These are phyloP conservation scores for Salmacisia buchloeana DNA, from an alignment of 1,284 basidiomycete genomes.

Conservation along the genomic window DNA sequence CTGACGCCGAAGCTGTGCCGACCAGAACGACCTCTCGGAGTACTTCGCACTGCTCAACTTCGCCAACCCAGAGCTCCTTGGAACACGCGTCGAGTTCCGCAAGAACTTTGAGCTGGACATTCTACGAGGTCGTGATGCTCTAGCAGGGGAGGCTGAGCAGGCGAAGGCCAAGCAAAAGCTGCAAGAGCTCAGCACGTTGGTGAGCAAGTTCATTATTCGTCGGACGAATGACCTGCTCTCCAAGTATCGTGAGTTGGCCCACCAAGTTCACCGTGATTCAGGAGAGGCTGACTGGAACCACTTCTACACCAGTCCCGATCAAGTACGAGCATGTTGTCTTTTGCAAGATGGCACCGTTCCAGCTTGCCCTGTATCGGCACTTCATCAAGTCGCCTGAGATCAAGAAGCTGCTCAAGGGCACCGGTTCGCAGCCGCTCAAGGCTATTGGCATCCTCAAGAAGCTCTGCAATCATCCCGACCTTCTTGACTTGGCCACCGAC, in stretches of 20 bases:
- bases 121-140: conserved; percentile 84
- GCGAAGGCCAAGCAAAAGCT: conserved; percentile 81
- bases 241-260: conserved; percentile 75
- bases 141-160: conserved; percentile 77
- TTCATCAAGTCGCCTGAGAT: conserved; percentile 95
- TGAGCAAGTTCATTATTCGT: conserved; percentile 94
- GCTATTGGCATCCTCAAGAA: conserved; percentile 96
- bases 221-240: conserved; percentile 93
- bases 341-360: conserved; percentile 81
- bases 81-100: conserved; percentile 83
- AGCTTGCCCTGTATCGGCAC: conserved; percentile 79
- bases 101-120: conserved; percentile 96
- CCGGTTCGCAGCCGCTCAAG: conserved; percentile 89
- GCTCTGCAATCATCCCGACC: conserved; percentile 92
- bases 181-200: conserved; percentile 82
- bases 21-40: conserved; percentile 93
- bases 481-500: conserved; percentile 80
- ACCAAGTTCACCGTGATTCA: not conserved
- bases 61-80: conserved; percentile 92
- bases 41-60: conserved; percentile 95
- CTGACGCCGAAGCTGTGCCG: no score
- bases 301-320: conserved; percentile 69
- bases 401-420: conserved; percentile 79
- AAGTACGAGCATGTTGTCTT: conserved; percentile 99
- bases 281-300: not conserved